phyloP scores from a whole-genome alignment of 371 early-diverging fungal species.

The Rhizopus stolonifer region DNA sequence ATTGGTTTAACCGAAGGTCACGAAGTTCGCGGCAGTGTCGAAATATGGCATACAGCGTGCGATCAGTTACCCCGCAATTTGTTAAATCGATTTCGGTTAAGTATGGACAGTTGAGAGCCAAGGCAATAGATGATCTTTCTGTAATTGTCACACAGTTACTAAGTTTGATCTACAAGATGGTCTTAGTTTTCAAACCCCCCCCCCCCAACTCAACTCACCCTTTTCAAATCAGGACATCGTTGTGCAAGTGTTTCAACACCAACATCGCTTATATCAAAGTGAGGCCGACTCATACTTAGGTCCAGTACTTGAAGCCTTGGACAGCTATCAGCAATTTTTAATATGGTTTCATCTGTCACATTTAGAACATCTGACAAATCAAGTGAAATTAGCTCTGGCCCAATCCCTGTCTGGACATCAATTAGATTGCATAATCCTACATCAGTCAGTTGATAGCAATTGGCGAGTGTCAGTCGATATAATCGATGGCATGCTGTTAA shows the following conservation, averaged over 20 bases:
- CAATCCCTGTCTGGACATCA: slow-evolving; percentile 11
- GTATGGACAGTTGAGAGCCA: slow-evolving; percentile 54
- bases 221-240: slow-evolving; percentile 31
- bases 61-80: slow-evolving; percentile 52
- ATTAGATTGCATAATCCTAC: slow-evolving; percentile 49
- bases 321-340: slow-evolving; percentile 34
- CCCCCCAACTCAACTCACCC: slow-evolving; percentile 24
- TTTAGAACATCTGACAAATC: slow-evolving; percentile 41
- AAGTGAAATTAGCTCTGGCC: slow-evolving; percentile 35
- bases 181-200: too few species aligned
- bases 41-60: slow-evolving; percentile 47
- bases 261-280: slow-evolving; percentile 33
- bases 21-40: slow-evolving; percentile 47
- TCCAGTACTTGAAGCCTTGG: slow-evolving; percentile 47
- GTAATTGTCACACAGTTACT: slow-evolving; percentile 55
- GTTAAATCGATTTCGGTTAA: slow-evolving; percentile 62
- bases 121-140: slow-evolving; percentile 45
- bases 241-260: slow-evolving; percentile 31
- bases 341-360: slow-evolving; percentile 34
- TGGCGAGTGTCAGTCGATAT: slow-evolving; percentile 58
- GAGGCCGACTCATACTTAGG: slow-evolving; percentile 40
- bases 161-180: slow-evolving; percentile 54
- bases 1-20: slow-evolving; percentile 52
- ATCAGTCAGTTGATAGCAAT: slow-evolving; percentile 50
- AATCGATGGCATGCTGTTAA: slow-evolving; percentile 52